Evolutionary conservation across 1,284 basidiomycete genomes (phyloP), one percentile per base, ranked within the genome.

Genomic region (Rugosomyces carneus): DNA sequence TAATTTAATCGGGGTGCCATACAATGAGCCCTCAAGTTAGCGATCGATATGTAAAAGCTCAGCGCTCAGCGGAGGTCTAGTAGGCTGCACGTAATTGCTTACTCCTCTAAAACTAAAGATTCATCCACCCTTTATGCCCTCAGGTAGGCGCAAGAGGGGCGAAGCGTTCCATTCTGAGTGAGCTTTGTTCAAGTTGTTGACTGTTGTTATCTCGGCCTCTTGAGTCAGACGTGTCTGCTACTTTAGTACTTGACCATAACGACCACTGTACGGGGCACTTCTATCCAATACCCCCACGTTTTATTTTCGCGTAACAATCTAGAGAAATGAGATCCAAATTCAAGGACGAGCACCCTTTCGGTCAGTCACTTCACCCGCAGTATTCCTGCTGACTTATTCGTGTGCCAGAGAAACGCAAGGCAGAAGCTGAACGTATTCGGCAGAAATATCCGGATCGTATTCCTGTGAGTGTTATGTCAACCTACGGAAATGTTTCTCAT

Each of bases 291-390:
- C 31, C 15, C n/a, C 8, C 15, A 15, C 27, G 15, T 8, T 34
- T 15, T 16, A 34, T 34, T 3, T 16, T 34, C 29, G 13, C 15
- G 15, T 8, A 15, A 34, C 4, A 34, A 2, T 16, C 2, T 16
- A 16, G 15, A 45, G 61, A 47, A 47, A 96, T 97, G 86, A 84
- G 93, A 66, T 95, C 93, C 65, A 96, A 97, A 76, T 99, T 99
- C 80, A 99, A 99, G 83, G 95, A 98, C 70, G 96, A 99, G 74
- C 96, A 99, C 70, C 90, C 93, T 49, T 99, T 97, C 64, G 94
- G 94, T 96, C 29, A 53, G 65, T 74, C 29, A 45, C 56, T 51
- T 50, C 53, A 49, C 60, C 49, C 54, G 45, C 57, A 55, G 55
- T 63, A 56, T 55, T 54, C 58, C 51, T 58, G 59, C 15, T 47